A percentile compares a stretch with the other conserved stretches of the same genome.
Conservation (phyloP, 139 green algal genomes). For the Chara braunii region DNA sequence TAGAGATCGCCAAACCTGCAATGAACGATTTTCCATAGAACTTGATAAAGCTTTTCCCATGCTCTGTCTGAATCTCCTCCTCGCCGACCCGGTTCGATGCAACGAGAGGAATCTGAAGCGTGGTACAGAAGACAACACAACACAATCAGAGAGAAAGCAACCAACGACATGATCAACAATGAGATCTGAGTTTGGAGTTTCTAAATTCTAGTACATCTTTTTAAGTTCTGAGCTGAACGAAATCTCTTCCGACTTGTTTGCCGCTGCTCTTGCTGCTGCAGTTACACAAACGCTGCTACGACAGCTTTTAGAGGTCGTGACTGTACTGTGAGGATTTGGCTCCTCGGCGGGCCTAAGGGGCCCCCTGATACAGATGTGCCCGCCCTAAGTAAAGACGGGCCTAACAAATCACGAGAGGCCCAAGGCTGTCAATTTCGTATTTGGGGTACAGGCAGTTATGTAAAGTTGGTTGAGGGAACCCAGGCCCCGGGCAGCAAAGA, state of each 20-base stretch:
- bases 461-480: too few species aligned
- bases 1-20: slow-evolving; percentile 42
- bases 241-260: neutral
- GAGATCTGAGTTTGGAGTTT: neutral
- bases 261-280: neutral
- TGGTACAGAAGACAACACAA: neutral
- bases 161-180: neutral
- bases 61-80: slow-evolving; percentile 45
- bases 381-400: too few species aligned
- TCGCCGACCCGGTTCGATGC: slow-evolving; percentile 63
- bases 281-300: neutral
- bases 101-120: slow-evolving; percentile 63
- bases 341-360: too few species aligned
- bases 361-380: too few species aligned
- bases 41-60: slow-evolving; percentile 46
- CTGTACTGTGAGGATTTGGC: too few species aligned
- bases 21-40: slow-evolving; percentile 80
- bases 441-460: too few species aligned
- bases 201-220: neutral
- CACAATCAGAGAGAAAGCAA: too few species aligned
- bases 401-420: too few species aligned
- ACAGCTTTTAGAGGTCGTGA: neutral
- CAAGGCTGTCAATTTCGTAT: too few species aligned
- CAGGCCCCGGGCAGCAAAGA: too few species aligned
- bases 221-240: neutral